Evolutionary conservation across 2,329 filamentous ascomycete genomes (phyloP).

Genomic region (Fusarium torreyae): DNA sequence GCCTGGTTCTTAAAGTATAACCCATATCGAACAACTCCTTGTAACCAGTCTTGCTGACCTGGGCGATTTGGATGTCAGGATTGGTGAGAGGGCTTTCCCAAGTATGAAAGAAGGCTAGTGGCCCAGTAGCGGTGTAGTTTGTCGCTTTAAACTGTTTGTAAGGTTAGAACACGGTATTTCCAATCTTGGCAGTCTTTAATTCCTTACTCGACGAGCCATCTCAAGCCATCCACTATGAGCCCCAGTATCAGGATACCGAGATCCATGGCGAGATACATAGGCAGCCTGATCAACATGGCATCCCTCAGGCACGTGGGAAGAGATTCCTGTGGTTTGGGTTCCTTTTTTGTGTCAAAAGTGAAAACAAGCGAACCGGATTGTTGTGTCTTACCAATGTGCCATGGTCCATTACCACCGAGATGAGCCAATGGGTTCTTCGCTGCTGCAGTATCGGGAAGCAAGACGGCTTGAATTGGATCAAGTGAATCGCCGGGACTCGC

Average conservation of each 20-base stretch:
- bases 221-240: slow-evolving; percentile 71
- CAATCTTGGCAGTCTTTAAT: rapidly evolving
- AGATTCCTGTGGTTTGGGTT: slow-evolving; percentile 70
- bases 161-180: neutral
- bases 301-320: slow-evolving; percentile 66
- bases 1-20: slow-evolving; percentile 64
- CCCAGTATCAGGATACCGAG: slow-evolving; percentile 72
- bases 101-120: slow-evolving; percentile 68
- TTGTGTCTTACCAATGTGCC: slow-evolving; percentile 60
- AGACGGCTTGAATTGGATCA: slow-evolving; percentile 49
- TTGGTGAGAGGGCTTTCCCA: slow-evolving; percentile 73
- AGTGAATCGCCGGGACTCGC: slow-evolving; percentile 41
- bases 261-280: slow-evolving; percentile 73
- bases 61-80: slow-evolving; percentile 69
- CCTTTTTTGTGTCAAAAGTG: slow-evolving; percentile 51
- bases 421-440: slow-evolving; percentile 62
- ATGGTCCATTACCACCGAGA: slow-evolving; percentile 69
- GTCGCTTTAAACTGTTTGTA: slow-evolving; percentile 64
- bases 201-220: slow-evolving; percentile 60
- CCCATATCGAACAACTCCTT: slow-evolving; percentile 73
- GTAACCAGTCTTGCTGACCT: slow-evolving; percentile 73
- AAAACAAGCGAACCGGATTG: neutral
- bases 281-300: slow-evolving; percentile 74
- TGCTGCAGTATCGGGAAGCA: slow-evolving; percentile 44
- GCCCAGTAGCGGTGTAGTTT: slow-evolving; percentile 67